Percentiles rank a stretch among this genome's conserved stretches.
These are phyloP conservation scores for Nelumbo lutea DNA, from an alignment of 164 flowering plant genomes.

Conservation along the genomic window DNA sequence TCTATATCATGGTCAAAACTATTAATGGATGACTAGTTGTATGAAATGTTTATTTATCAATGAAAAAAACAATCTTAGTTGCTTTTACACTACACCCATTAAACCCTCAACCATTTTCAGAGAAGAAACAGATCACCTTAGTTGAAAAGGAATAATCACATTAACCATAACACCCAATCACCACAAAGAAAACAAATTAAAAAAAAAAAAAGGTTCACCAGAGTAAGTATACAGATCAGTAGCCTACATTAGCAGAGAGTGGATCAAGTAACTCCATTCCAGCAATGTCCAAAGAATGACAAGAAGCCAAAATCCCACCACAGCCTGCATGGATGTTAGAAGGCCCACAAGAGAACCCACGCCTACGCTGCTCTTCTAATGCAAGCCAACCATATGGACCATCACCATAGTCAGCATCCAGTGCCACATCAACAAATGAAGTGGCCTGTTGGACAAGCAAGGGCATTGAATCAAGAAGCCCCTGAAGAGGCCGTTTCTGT, in stretches of 20 bases:
- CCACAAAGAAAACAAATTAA: neutral
- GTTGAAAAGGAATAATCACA: too few relatives aligned
- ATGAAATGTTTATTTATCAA: too few relatives aligned
- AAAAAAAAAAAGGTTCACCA: neutral
- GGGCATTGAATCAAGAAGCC: constrained; percentile 82
- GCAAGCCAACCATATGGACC: constrained; percentile 98
- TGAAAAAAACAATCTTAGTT: too few relatives aligned
- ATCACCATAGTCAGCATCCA: constrained; percentile 81
- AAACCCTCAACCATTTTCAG: too few relatives aligned
- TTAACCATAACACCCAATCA: neutral
- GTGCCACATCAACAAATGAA: constrained; percentile 82
- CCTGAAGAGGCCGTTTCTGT: constrained; percentile 82
- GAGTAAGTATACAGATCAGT: neutral
- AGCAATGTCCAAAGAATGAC: constrained; percentile 91
- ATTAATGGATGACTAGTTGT: too few relatives aligned
- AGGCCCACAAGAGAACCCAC: constrained; percentile 93
- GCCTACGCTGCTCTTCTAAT: constrained; percentile 83
- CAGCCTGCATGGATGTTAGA: constrained; percentile 96
- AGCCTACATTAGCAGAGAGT: constrained; percentile 77
- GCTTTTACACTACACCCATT: too few relatives aligned
- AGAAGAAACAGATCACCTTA: too few relatives aligned
- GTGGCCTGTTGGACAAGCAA: constrained; percentile 95
- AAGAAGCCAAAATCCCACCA: constrained; percentile 88
- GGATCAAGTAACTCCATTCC: constrained; percentile 90
- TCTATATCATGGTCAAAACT: too few relatives aligned